Percentiles rank a stretch among this genome's conserved stretches.
These are phyloP conservation scores for Peronospora tabacina DNA, from an alignment of 352 stramenopile genomes.

Conservation along the genomic window DNA sequence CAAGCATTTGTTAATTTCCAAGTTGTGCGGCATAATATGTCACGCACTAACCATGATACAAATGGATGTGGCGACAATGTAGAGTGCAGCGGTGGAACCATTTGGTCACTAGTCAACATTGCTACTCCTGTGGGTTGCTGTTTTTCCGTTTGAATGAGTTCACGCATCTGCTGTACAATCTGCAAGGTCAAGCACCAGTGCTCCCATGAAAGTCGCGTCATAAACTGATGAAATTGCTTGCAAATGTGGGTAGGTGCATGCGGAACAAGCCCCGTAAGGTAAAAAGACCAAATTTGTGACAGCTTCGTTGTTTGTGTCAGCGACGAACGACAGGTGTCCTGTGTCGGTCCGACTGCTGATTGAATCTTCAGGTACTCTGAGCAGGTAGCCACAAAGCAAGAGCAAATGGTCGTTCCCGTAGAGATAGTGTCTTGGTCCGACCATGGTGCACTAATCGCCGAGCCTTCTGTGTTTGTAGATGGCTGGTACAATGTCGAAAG, in stretches of 20 bases:
- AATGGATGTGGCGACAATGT: constrained; percentile 64
- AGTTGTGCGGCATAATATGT: constrained; percentile 70
- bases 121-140: constrained; percentile 35
- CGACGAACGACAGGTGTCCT: constrained; percentile 11
- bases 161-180: constrained; percentile 79
- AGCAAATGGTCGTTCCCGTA: constrained; percentile 68
- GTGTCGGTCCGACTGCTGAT: constrained; percentile 1
- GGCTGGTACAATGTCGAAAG: constrained; percentile 76
- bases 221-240: constrained; percentile 75
- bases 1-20: constrained; percentile 73
- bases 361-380: constrained; percentile 52
- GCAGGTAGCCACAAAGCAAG: constrained; percentile 71
- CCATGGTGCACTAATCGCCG: constrained; percentile 61
- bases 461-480: constrained; percentile 58
- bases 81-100: constrained; percentile 22
- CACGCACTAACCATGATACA: constrained; percentile 78
- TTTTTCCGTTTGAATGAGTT: constrained; percentile 57
- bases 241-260: constrained; percentile 69
- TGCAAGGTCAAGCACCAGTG: constrained; percentile 78
- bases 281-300: constrained; percentile 77
- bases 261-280: constrained; percentile 59
- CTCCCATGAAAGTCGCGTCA: constrained; percentile 75
- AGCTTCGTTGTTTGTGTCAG: constrained; percentile 40
- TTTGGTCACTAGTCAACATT: constrained; percentile 11
- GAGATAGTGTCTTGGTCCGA: constrained; percentile 61